A percentile compares a stretch with the other conserved stretches of the same genome.
phyloP scores from a whole-genome alignment of 23 red algal species.

The Gracilaria domingensis region DNA sequence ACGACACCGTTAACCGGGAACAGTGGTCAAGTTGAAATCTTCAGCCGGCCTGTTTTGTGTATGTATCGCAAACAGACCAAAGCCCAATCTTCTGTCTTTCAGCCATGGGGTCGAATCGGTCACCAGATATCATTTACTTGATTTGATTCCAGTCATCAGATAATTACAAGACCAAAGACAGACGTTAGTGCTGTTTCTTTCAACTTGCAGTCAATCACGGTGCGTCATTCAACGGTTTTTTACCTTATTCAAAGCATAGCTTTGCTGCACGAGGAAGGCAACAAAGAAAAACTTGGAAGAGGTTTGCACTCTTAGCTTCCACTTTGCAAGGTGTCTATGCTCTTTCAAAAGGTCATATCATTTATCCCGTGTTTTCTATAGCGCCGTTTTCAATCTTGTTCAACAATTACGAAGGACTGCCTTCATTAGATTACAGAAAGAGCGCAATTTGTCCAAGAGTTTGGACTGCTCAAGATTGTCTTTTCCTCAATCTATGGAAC shows the following conservation, averaged over 20 bases:
- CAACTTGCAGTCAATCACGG: not conserved
- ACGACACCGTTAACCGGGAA: no score
- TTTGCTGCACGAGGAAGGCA: not conserved
- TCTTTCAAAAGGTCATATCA: not conserved
- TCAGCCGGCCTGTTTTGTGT: no score
- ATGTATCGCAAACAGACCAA: no score
- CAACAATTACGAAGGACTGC: not conserved
- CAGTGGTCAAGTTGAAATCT: no score
- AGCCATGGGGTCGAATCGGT: not conserved
- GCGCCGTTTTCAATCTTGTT: not conserved
- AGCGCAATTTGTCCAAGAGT: not conserved
- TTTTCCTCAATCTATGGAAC: not conserved
- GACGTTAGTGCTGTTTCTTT: not conserved
- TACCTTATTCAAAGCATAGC: not conserved
- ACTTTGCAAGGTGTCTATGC: not conserved
- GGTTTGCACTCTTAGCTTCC: no score
- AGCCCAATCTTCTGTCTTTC: no score
- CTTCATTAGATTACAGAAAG: not conserved
- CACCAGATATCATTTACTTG: not conserved
- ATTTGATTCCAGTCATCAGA: not conserved
- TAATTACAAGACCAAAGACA: not conserved
- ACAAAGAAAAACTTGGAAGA: no score
- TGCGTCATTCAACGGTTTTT: not conserved
- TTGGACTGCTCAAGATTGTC: not conserved
- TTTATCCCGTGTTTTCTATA: no score